Evolutionary conservation across 192 early-diverging fungal species (phyloP).

Genomic region (Backusella liffmaniae): DNA sequence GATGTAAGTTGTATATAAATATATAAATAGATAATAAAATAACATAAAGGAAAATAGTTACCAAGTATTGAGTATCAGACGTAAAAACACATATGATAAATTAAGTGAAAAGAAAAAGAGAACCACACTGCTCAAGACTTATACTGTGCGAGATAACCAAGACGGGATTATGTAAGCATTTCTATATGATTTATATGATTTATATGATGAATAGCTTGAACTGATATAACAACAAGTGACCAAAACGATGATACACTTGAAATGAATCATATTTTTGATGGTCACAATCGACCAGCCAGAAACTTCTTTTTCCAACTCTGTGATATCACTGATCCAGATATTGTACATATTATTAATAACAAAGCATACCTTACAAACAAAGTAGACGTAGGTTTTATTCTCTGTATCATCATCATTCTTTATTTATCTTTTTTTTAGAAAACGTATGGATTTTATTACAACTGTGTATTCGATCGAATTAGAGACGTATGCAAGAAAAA

Average conservation of each 20-base stretch:
- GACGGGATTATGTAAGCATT: no score
- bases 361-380: slow-evolving; percentile 8
- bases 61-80: neutral
- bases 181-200: no score
- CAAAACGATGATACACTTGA: neutral
- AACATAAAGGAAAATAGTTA: neutral
- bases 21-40: neutral
- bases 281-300: neutral
- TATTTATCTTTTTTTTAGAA: slow-evolving; percentile 10
- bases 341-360: slow-evolving; percentile 24
- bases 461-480: neutral
- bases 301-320: slow-evolving; percentile 23
- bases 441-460: slow-evolving; percentile 27
- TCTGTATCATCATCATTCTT: neutral
- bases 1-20: slow-evolving; percentile 9
- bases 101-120: neutral
- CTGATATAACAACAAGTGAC: no score
- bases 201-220: no score
- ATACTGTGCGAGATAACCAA: neutral
- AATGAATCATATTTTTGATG: slow-evolving; percentile 21
- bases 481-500: neutral
- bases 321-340: slow-evolving; percentile 33
- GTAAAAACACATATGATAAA: neutral
- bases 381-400: neutral
- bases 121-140: neutral